Evolutionary conservation across 2,329 filamentous ascomycete species (phyloP), one percentile per base, ranked within the genome.

Genomic region (Paracoccidioides brasiliensis): DNA sequence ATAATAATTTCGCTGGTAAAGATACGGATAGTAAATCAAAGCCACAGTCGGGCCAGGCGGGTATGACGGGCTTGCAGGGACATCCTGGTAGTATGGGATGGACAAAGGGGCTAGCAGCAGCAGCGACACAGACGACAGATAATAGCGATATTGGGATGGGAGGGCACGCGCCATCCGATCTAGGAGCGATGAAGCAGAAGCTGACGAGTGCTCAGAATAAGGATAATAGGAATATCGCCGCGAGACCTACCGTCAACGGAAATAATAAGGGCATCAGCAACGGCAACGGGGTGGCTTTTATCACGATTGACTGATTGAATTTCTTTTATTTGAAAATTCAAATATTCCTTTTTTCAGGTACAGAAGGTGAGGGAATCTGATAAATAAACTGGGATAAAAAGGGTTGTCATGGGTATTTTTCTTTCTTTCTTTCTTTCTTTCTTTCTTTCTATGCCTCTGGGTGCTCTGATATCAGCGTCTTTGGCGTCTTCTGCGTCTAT

Each of bases 261-360:
- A 48, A 22, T 48, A 32, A 30, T 3, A 48, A 35, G n/a, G 28
- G 44, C 22, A 35, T 15, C 14, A n/a, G 45, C 32, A 48, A 14
- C 32, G 45, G 22, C 8, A 28, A 12, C 22, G 28, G 8, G 4
- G 35, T 64, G 32, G 67, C 71, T 60, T 58, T 71, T 51, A 71
- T 71, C 50, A 71, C 66, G 58, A 71, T 71, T 59, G 69, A 71
- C 56, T 71, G 62, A 42, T 42, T n/a, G 33, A 28, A 32, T 50
- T n/a, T 7, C 7, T 7, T 12, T 12, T 10, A 9, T 35, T 38
- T 38, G 33, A 50, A 50, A 50, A 3, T 5, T 38, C 12, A 9
- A 9, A 14, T 14, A 32, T 48, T 5, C 6, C 2, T 37, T 37
- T 22, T 48, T 12, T 12, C n/a, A 12, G 22, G 30, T 46, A 28